These are phyloP conservation scores for Ceratobasidium sp. DNA, from an alignment of 1,284 basidiomycete species.

Conservation along the genomic window DNA sequence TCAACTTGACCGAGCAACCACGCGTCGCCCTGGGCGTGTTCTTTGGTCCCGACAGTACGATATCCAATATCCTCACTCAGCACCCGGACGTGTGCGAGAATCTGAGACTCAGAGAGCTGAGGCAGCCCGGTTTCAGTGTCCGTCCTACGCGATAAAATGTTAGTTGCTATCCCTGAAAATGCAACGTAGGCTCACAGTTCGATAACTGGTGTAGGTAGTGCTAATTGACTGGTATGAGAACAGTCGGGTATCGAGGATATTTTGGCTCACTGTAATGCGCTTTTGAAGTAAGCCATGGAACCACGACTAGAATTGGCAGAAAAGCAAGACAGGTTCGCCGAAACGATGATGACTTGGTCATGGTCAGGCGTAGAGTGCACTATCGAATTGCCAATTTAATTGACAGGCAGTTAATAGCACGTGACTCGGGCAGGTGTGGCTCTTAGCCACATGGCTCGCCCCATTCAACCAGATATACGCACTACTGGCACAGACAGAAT, in stretches of 20 bases:
- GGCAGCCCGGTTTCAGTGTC: slow-evolving; percentile 60
- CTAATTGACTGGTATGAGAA: neutral
- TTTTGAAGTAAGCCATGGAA: slow-evolving; percentile 30
- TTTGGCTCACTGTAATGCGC: slow-evolving; percentile 16
- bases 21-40: slow-evolving; percentile 86
- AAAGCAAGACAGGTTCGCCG: slow-evolving; percentile 17
- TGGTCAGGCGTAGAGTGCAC: slow-evolving; percentile 31
- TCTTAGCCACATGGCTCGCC: too few species aligned
- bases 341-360: slow-evolving; percentile 11
- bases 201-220: slow-evolving; percentile 19
- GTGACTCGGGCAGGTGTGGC: too few species aligned
- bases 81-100: slow-evolving; percentile 68
- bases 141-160: neutral
- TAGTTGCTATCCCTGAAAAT: neutral
- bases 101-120: slow-evolving; percentile 74
- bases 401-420: too few species aligned
- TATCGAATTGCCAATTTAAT: too few species aligned
- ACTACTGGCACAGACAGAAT: too few species aligned
- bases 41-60: slow-evolving; percentile 89
- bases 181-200: slow-evolving; percentile 10
- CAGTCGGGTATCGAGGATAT: neutral
- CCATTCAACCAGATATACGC: too few species aligned
- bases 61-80: slow-evolving; percentile 90
- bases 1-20: slow-evolving; percentile 82
- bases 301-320: slow-evolving; percentile 21